Conservation (phyloP, 345 rosid species). For the Barbarea vulgaris region DNA sequence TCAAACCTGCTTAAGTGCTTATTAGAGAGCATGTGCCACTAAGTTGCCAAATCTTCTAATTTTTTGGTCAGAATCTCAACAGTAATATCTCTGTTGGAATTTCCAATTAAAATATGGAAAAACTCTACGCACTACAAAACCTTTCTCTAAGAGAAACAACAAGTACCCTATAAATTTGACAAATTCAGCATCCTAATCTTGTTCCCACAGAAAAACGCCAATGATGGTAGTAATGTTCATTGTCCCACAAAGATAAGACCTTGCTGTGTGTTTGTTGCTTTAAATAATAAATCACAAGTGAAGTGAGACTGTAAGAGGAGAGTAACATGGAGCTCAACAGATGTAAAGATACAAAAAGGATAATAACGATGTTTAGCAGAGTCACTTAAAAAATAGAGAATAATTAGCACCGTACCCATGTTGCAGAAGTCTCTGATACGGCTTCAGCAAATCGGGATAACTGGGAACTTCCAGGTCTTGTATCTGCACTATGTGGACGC, state of each 20-base stretch:
- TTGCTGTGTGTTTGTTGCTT: neutral
- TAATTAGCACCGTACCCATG: constrained; percentile 57
- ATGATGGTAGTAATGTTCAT: neutral
- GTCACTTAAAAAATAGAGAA: constrained; percentile 4
- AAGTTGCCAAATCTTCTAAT: constrained; percentile 1
- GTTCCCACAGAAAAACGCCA: constrained; percentile 12
- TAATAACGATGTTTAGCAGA: constrained; percentile 8
- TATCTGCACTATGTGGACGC: constrained; percentile 98
- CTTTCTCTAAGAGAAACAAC: constrained; percentile 13
- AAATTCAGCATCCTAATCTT: constrained; percentile 4
- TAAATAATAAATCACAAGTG: constrained; percentile 14
- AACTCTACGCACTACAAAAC: constrained; percentile 9
- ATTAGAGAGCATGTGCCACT: constrained; percentile 5
- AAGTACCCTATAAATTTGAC: neutral
- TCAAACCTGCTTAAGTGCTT: constrained; percentile 4
- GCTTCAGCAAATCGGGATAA: constrained; percentile 97
- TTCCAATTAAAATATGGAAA: too few species aligned
- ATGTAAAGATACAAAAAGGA: neutral
- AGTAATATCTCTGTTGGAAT: too few species aligned
- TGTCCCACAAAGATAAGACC: constrained; percentile 9
- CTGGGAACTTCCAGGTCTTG: constrained; percentile 98
- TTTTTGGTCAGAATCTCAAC: too few species aligned
- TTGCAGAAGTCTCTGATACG: constrained; percentile 63
- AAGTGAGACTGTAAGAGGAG: constrained; percentile 9
- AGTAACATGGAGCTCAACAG: constrained; percentile 19